Conservation (phyloP, 2,329 filamentous ascomycete species). For the Volutella citrinella region DNA sequence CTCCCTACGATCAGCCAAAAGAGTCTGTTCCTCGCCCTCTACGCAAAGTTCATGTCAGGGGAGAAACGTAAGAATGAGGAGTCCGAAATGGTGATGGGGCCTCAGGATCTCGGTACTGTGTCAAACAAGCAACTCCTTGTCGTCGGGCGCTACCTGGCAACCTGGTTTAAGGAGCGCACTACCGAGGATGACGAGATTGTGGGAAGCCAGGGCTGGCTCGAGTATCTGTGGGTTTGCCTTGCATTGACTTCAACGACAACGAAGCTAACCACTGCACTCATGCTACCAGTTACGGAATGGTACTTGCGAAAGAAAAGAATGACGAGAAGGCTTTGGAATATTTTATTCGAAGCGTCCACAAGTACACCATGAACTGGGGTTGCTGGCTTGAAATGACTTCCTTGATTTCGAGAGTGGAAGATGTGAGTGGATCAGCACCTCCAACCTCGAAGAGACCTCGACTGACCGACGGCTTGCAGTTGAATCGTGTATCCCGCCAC, state of each 20-base stretch:
- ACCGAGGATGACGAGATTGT: conserved; percentile 56
- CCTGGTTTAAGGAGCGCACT: conserved; percentile 71
- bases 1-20: conserved; percentile 75
- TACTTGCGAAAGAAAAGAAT: conserved; percentile 87
- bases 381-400: conserved; percentile 91
- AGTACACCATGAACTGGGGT: conserved; percentile 95
- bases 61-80: conserved; percentile 97
- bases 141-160: conserved; percentile 72
- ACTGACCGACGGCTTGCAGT: conserved; percentile 41
- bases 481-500: conserved; percentile 67
- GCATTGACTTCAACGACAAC: too few relatives aligned
- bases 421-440: conserved; percentile 53
- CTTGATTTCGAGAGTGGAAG: conserved; percentile 74
- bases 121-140: conserved; percentile 80
- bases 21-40: conserved; percentile 86
- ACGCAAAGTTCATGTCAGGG: conserved; percentile 87
- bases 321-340: conserved; percentile 80
- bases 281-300: conserved; percentile 69
- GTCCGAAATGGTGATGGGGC: conserved; percentile 94
- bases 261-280: conserved; percentile 6
- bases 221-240: conserved; percentile 69
- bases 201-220: conserved; percentile 85
- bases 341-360: conserved; percentile 82
- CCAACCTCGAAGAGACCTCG: conserved; percentile 18
- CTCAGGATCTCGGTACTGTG: conserved; percentile 80